A percentile compares a stretch with the other conserved stretches of the same genome.
Evolutionary conservation across 148 eudicot genomes (phyloP).

Genomic region (Vaccinium corymbosum): DNA sequence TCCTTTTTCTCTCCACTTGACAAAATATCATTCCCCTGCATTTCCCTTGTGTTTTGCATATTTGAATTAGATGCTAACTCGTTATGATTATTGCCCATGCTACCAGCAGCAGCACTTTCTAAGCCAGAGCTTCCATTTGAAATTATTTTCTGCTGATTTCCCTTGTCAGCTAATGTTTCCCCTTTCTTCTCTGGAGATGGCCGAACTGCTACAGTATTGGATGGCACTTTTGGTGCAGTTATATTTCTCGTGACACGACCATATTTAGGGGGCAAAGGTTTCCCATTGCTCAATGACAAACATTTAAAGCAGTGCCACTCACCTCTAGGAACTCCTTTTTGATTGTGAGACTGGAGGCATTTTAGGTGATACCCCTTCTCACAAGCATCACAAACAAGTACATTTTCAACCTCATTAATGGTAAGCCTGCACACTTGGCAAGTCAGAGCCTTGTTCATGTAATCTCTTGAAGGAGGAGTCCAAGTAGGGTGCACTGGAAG

Average conservation of each 20-base stretch:
- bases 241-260: conserved; percentile 91
- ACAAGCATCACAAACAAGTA: conserved; percentile 92
- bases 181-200: conserved; percentile 44
- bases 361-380: conserved; percentile 86
- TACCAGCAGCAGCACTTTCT: conserved; percentile 31
- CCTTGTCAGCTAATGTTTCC: conserved; percentile 32
- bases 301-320: conserved; percentile 97
- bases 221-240: conserved; percentile 46
- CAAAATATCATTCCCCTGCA: conserved; percentile 25
- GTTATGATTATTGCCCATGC: conserved; percentile 18
- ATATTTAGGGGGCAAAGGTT: conserved; percentile 89
- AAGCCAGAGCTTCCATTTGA: conserved; percentile 36
- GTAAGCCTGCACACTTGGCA: conserved; percentile 74
- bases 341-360: conserved; percentile 64
- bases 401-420: conserved; percentile 62
- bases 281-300: conserved; percentile 64
- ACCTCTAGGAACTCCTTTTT: conserved; percentile 65
- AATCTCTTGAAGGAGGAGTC: conserved; percentile 87
- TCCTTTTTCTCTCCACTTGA: conserved; percentile 26
- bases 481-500: conserved; percentile 48
- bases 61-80: conserved; percentile 31
- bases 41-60: conserved; percentile 23
- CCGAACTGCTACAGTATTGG: conserved; percentile 38
- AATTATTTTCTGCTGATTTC: conserved; percentile 35
- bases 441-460: conserved; percentile 69